Evolutionary conservation across 2,329 filamentous ascomycete genomes (phyloP).

Genomic region (Fusarium lateritium): DNA sequence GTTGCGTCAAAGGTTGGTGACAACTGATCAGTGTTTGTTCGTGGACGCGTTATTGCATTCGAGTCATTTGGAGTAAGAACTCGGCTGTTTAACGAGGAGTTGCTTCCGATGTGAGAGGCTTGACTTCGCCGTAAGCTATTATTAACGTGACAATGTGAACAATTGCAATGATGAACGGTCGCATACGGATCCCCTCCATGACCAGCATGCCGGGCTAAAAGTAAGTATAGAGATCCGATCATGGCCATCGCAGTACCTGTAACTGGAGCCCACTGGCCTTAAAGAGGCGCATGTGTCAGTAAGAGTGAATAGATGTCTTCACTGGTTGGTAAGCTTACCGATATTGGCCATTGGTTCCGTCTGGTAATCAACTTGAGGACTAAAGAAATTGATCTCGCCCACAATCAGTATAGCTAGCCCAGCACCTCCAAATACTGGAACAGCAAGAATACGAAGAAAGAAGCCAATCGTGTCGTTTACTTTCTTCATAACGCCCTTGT

Average conservation of each 20-base stretch:
- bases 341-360: constrained; percentile 75
- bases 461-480: constrained; percentile 69
- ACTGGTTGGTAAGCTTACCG: constrained; percentile 57
- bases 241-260: constrained; percentile 71
- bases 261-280: constrained; percentile 73
- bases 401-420: constrained; percentile 72
- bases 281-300: no score
- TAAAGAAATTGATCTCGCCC: constrained; percentile 77
- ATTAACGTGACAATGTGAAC: constrained; percentile 12
- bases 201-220: constrained; percentile 55
- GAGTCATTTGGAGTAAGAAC: not conserved
- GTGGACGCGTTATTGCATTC: not conserved
- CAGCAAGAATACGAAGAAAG: constrained; percentile 69
- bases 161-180: constrained; percentile 24
- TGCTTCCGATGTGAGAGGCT: not conserved
- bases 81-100: constrained; percentile 1
- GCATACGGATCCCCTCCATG: constrained; percentile 1
- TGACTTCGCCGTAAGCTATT: not conserved
- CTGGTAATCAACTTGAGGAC: constrained; percentile 67
- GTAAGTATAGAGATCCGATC: constrained; percentile 71
- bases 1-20: not conserved
- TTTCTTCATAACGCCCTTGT: constrained; percentile 64
- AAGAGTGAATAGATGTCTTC: no score
- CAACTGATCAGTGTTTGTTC: not conserved
- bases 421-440: constrained; percentile 71